Percentiles rank a stretch among this genome's conserved stretches.
Evolutionary conservation across 2,329 filamentous ascomycete species (phyloP).

Genomic region (Dichotomopilus funicola): DNA sequence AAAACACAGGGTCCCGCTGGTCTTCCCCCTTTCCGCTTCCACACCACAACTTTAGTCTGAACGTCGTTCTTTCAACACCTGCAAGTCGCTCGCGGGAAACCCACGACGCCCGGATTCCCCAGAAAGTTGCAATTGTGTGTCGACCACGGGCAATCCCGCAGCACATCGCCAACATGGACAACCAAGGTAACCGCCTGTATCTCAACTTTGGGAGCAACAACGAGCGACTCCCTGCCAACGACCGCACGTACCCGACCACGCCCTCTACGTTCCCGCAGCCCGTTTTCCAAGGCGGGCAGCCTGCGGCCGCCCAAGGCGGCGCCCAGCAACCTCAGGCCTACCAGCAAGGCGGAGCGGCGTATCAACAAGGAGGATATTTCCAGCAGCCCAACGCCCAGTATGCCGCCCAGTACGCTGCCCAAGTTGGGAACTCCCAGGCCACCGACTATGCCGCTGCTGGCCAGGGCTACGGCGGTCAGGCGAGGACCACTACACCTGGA

Average conservation of each 20-base stretch:
- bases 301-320: slow-evolving; percentile 30
- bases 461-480: slow-evolving; percentile 33
- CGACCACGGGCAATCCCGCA: neutral
- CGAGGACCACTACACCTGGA: slow-evolving; percentile 51
- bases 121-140: slow-evolving; percentile 1
- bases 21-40: slow-evolving; percentile 16
- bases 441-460: slow-evolving; percentile 33
- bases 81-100: slow-evolving; percentile 1
- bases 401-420: slow-evolving; percentile 23
- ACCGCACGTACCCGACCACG: slow-evolving; percentile 74
- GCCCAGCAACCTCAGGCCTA: slow-evolving; percentile 39
- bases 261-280: slow-evolving; percentile 96
- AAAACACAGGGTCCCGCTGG: slow-evolving; percentile 17
- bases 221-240: slow-evolving; percentile 56
- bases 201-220: slow-evolving; percentile 62
- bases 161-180: slow-evolving; percentile 39
- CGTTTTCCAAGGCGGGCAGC: slow-evolving; percentile 49
- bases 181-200: slow-evolving; percentile 55
- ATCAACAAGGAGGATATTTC: slow-evolving; percentile 30
- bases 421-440: slow-evolving; percentile 30
- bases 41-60: slow-evolving; percentile 10
- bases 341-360: slow-evolving; percentile 16
- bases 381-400: slow-evolving; percentile 18
- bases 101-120: slow-evolving; percentile 3
- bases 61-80: slow-evolving; percentile 5